phyloP scores from a whole-genome alignment of 2,329 filamentous ascomycete genomes.

The Phyllosticta paracitricarpa region DNA sequence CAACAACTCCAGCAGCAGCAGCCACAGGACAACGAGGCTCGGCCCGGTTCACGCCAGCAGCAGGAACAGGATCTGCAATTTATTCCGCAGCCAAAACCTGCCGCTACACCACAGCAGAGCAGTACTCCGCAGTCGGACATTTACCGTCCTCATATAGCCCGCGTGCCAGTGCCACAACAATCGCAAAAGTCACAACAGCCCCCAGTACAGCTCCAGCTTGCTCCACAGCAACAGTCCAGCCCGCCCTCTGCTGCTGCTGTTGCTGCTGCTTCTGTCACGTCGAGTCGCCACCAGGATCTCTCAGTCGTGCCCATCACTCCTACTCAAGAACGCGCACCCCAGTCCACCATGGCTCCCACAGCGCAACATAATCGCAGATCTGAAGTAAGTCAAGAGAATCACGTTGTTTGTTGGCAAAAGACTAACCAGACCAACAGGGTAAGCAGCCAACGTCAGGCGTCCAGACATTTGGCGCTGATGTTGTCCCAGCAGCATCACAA shows the following conservation, averaged over 20 bases:
- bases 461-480: slow-evolving; percentile 35
- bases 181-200: slow-evolving; percentile 16
- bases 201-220: slow-evolving; percentile 23
- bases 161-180: slow-evolving; percentile 1
- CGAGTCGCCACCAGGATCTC: slow-evolving; percentile 16
- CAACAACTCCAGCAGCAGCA: slow-evolving; percentile 24
- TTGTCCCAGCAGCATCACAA: slow-evolving; percentile 35
- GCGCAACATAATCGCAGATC: slow-evolving; percentile 2
- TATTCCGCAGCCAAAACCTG: background rate
- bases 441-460: background rate
- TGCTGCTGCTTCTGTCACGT: slow-evolving; percentile 20
- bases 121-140: slow-evolving; percentile 16
- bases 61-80: slow-evolving; percentile 11
- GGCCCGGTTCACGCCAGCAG: slow-evolving; percentile 22
- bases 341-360: slow-evolving; percentile 1
- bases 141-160: slow-evolving; percentile 21
- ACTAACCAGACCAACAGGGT: background rate
- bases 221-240: slow-evolving; percentile 24
- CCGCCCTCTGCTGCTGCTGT: slow-evolving; percentile 25
- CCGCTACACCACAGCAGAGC: slow-evolving; percentile 1
- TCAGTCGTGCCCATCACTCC: slow-evolving; percentile 1
- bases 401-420: background rate
- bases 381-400: slow-evolving; percentile 17
- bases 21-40: slow-evolving; percentile 19
- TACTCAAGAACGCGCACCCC: background rate